Base-by-base conservation (phyloP, 148 eudicot genomes). In the Limonium bicolor region DNA sequence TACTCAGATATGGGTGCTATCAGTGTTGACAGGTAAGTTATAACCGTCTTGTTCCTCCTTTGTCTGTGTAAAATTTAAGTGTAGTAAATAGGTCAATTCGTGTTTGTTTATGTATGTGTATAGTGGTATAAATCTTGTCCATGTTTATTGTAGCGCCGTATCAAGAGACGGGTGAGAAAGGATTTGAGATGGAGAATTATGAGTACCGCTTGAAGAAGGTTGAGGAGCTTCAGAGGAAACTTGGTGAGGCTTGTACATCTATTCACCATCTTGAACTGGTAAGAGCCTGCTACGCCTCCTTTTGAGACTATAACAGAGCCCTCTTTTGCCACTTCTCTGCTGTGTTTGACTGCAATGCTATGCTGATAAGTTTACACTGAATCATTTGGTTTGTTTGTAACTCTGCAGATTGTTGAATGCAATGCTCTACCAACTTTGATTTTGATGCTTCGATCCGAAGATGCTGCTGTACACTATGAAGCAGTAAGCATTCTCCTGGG, bases 1-100 rank as follows among this genome's bases (percentile, higher is more conserved):
- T 12, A 84, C 95, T 41, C 99, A 84, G 65, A 78, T 73, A 33
- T 84, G 95, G 95, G 99, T 90, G 17, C 77, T 90, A 11, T 70
- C 99, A n/a, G n/a, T n/a, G n/a, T n/a, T n/a, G n/a, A n/a, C n/a
- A n/a, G n/a, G n/a, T n/a, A n/a, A n/a, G n/a, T n/a, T n/a, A n/a
- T n/a, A n/a, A n/a, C n/a, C n/a, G n/a, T n/a, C n/a, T n/a, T n/a
- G n/a, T n/a, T n/a, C n/a, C n/a, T n/a, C n/a, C n/a, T n/a, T n/a
- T n/a, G n/a, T n/a, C n/a, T n/a, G n/a, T n/a, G n/a, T n/a, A n/a
- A n/a, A n/a, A n/a, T n/a, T n/a, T n/a, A n/a, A n/a, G n/a, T n/a
- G n/a, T n/a, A n/a, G n/a, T n/a, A n/a, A n/a, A n/a, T n/a, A n/a
- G n/a, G n/a, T n/a, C n/a, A n/a, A n/a, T n/a, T n/a, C n/a, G n/a